phyloP scores from a whole-genome alignment of 169 alveolate species.

The Neospora caninum region DNA sequence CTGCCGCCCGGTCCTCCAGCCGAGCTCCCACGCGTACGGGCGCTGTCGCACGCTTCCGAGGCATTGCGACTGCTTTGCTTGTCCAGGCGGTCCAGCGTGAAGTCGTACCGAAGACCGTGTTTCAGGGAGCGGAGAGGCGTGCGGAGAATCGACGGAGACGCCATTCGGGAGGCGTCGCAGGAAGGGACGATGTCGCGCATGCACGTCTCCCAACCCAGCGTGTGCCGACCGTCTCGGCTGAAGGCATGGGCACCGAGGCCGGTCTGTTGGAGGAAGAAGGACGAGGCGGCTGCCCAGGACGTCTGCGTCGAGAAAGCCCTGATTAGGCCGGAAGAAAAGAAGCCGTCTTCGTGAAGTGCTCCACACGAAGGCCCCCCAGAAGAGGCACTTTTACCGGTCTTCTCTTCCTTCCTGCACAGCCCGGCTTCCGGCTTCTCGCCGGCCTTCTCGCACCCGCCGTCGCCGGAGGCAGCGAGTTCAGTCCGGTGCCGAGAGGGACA shows the following conservation, averaged over 20 bases:
- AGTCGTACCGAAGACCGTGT: conserved; percentile 9
- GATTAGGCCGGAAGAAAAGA: neutral
- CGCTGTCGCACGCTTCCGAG: neutral
- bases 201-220: neutral
- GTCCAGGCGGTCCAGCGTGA: conserved; percentile 18
- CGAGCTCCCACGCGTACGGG: too few relatives aligned
- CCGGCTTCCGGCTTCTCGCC: neutral
- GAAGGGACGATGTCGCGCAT: neutral
- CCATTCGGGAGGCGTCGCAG: conserved; percentile 30
- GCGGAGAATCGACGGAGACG: neutral
- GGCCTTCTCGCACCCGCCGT: neutral
- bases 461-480: neutral
- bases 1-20: too few relatives aligned
- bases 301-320: conserved; percentile 36
- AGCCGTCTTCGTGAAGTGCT: neutral
- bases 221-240: neutral
- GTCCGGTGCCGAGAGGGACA: neutral
- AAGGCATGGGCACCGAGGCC: neutral
- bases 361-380: too few relatives aligned
- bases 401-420: neutral
- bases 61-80: neutral
- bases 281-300: conserved; percentile 18
- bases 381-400: neutral
- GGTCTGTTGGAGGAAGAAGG: conserved; percentile 31
- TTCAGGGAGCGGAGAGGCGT: conserved; percentile 19